Conservation (phyloP, 192 early-diverging fungal genomes). For the Phlyctochytrium planicorne region DNA sequence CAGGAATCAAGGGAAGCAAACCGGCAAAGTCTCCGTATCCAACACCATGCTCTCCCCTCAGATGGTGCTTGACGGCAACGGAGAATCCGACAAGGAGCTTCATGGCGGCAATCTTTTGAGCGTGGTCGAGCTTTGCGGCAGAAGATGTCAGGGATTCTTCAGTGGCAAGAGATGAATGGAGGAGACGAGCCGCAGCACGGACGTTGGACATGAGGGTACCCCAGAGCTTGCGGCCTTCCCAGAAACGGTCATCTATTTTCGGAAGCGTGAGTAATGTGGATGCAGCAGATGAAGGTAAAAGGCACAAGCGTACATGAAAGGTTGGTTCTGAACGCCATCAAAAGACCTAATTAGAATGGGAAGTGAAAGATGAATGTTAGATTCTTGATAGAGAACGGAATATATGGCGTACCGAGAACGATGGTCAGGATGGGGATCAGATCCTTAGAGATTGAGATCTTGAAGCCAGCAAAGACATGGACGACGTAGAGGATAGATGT, state of each 20-base stretch:
- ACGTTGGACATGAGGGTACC: neutral
- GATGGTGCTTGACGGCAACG: constrained; percentile 71
- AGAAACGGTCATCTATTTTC: constrained; percentile 21
- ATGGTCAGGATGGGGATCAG: constrained; percentile 8
- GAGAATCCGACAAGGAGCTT: constrained; percentile 71
- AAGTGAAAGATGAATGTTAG: too few relatives aligned
- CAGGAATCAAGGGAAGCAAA: constrained; percentile 45
- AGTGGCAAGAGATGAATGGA: neutral
- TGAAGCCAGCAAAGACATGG: neutral
- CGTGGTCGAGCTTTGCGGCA: constrained; percentile 1
- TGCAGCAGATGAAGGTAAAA: too few relatives aligned
- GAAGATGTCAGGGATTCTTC: neutral
- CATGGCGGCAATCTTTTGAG: constrained; percentile 59
- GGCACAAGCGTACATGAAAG: neutral
- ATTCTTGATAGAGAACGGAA: too few relatives aligned
- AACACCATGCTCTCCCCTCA: constrained; percentile 58
- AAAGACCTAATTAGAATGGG: too few relatives aligned
- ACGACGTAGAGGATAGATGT: neutral
- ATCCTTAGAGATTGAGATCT: neutral
- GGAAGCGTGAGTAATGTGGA: too few relatives aligned
- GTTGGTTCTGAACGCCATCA: constrained; percentile 6
- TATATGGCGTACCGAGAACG: too few relatives aligned
- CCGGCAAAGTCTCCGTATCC: constrained; percentile 57
- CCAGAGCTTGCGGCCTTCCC: constrained; percentile 30
- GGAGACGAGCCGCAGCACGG: neutral